phyloP scores from a whole-genome alignment of 2,329 filamentous ascomycete genomes.

The Rutstroemia sp. region DNA sequence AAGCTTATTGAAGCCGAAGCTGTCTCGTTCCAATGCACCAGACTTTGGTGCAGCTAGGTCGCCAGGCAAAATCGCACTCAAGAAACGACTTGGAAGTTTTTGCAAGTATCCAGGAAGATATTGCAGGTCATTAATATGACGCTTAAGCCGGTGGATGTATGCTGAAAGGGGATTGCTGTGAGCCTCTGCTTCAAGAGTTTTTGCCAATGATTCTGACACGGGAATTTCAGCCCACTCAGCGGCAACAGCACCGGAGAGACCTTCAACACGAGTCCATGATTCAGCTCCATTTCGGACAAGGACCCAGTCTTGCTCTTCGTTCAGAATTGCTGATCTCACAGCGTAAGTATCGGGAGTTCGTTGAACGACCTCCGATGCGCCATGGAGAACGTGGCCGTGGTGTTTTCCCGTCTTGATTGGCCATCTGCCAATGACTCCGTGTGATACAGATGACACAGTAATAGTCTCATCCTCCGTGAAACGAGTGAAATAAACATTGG shows the following conservation, averaged over 20 bases:
- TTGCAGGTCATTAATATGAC: slow-evolving; percentile 72
- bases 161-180: slow-evolving; percentile 72
- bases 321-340: slow-evolving; percentile 67
- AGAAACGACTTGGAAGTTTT: slow-evolving; percentile 58
- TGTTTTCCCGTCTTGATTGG: slow-evolving; percentile 40
- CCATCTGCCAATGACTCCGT: slow-evolving; percentile 73
- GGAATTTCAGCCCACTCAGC: slow-evolving; percentile 75
- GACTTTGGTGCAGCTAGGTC: slow-evolving; percentile 40
- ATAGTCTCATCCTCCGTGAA: slow-evolving; percentile 67
- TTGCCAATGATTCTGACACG: slow-evolving; percentile 64
- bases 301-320: slow-evolving; percentile 66
- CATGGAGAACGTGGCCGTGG: slow-evolving; percentile 45
- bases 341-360: slow-evolving; percentile 62
- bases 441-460: slow-evolving; percentile 68
- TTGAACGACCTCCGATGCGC: slow-evolving; percentile 74
- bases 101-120: slow-evolving; percentile 68
- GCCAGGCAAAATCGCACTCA: slow-evolving; percentile 50
- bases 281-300: slow-evolving; percentile 75
- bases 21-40: slow-evolving; percentile 53
- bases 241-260: slow-evolving; percentile 69
- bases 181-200: slow-evolving; percentile 78
- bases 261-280: slow-evolving; percentile 77
- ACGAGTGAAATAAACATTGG: slow-evolving; percentile 84
- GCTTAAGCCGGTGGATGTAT: slow-evolving; percentile 80
- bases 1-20: slow-evolving; percentile 84